phyloP scores from a whole-genome alignment of 78 protist genomes.

The Anaeramoeba flamelloides region DNA sequence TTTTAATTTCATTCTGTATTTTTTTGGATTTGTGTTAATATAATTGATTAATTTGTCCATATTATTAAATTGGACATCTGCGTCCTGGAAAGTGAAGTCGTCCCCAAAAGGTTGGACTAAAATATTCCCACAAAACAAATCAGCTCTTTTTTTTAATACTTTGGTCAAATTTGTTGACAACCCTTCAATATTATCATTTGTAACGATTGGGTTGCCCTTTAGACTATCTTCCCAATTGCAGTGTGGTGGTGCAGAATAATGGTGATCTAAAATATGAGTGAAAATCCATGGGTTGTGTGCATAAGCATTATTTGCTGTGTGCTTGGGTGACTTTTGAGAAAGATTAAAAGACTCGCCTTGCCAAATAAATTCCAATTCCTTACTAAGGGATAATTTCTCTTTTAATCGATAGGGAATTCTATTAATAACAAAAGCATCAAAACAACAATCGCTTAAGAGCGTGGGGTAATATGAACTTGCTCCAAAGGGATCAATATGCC shows the following conservation, averaged over 20 bases:
- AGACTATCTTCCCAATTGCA: too few relatives aligned
- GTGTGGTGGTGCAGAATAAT: too few relatives aligned
- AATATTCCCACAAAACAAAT: too few relatives aligned
- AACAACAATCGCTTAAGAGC: not conserved
- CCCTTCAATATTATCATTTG: too few relatives aligned
- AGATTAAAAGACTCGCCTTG: too few relatives aligned
- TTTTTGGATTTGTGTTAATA: not conserved
- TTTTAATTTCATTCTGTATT: not conserved
- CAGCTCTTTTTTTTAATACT: too few relatives aligned
- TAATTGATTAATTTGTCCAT: not conserved
- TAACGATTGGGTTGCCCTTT: too few relatives aligned
- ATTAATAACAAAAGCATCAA: constrained; percentile 5
- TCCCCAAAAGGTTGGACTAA: constrained; percentile 9
- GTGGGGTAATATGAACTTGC: not conserved
- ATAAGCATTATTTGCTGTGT: too few relatives aligned
- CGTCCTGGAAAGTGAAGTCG: constrained; percentile 7
- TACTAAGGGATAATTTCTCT: not conserved
- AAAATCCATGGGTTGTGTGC: not conserved
- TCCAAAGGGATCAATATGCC: constrained; percentile 36
- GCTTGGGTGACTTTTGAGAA: too few relatives aligned
- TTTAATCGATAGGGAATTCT: not conserved
- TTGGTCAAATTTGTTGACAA: too few relatives aligned
- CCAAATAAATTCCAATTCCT: not conserved
- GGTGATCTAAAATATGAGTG: constrained; percentile 12
- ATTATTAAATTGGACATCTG: constrained; percentile 5